Conservation (phyloP, 2,329 filamentous ascomycete species). For the Macrophomina pseudophaseolina region DNA sequence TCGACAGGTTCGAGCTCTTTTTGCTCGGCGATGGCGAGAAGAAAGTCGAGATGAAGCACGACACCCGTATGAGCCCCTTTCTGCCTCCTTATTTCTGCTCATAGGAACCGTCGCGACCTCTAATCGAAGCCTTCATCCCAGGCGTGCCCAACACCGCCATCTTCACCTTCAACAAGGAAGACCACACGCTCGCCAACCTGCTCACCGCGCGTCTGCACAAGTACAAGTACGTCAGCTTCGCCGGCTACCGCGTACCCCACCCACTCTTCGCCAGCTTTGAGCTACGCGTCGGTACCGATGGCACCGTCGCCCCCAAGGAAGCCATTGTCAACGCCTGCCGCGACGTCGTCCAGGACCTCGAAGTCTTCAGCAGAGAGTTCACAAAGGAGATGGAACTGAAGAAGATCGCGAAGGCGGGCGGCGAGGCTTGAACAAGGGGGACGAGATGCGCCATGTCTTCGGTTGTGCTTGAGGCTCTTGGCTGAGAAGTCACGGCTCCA, state of each 20-base stretch:
- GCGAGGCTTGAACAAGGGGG: slow-evolving; percentile 19
- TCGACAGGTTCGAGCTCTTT: slow-evolving; percentile 86
- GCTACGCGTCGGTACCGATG: slow-evolving; percentile 90
- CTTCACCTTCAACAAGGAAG: slow-evolving; percentile 95
- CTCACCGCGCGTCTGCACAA: slow-evolving; percentile 84
- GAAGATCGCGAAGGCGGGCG: slow-evolving; percentile 66
- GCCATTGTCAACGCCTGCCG: slow-evolving; percentile 81
- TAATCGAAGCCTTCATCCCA: slow-evolving; percentile 41
- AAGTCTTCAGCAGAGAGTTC: slow-evolving; percentile 82
- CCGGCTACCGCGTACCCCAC: slow-evolving; percentile 78
- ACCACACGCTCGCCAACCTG: slow-evolving; percentile 93
- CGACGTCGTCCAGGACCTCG: slow-evolving; percentile 80
- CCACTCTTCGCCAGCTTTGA: slow-evolving; percentile 58
- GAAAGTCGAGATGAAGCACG: slow-evolving; percentile 87
- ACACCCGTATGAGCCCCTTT: slow-evolving; percentile 69
- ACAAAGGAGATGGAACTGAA: slow-evolving; percentile 90
- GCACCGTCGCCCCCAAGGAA: slow-evolving; percentile 84
- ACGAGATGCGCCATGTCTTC: not conserved
- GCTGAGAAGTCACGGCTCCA: no score
- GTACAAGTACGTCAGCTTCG: slow-evolving; percentile 83
- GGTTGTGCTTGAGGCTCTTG: not conserved
- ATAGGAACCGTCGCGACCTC: not conserved
- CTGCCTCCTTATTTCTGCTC: slow-evolving; percentile 40
- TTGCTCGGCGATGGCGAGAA: slow-evolving; percentile 86
- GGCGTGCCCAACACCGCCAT: slow-evolving; percentile 94